Conservation (phyloP, 1,139 yeast species). For the Diutina sp. region DNA sequence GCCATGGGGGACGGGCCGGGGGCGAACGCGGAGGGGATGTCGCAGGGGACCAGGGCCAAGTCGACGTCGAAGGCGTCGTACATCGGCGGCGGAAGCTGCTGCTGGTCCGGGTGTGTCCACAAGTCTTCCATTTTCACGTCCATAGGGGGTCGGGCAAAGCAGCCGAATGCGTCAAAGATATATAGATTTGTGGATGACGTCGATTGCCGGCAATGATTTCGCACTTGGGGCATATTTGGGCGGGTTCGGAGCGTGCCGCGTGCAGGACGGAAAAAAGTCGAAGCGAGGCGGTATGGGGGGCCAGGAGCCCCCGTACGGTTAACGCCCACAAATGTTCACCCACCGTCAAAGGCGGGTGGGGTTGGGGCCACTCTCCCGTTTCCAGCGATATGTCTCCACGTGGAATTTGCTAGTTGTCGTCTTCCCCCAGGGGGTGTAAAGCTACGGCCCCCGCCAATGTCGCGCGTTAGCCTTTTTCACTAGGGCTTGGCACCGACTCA, state of each 20-base stretch:
- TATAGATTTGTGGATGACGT: neutral
- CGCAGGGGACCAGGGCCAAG: neutral
- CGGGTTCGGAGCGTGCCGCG: neutral
- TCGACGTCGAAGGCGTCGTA: neutral
- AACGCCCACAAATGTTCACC: neutral
- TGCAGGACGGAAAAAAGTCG: neutral
- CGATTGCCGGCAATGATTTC: neutral
- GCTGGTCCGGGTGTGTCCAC: neutral
- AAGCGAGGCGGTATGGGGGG: neutral
- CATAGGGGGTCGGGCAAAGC: neutral
- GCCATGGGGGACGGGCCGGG: neutral
- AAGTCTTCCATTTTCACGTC: neutral
- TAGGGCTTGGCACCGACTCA: too few species aligned
- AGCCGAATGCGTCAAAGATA: neutral
- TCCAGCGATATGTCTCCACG: too few species aligned
- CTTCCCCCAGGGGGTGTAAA: too few species aligned
- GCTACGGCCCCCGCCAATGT: too few species aligned
- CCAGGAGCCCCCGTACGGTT: neutral
- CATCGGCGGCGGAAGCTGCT: neutral
- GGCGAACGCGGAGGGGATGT: neutral
- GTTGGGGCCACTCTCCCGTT: too few species aligned
- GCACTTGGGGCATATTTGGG: neutral
- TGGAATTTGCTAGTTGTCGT: too few species aligned
- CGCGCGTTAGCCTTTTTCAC: too few species aligned
- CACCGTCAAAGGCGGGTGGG: neutral